Base-by-base conservation (phyloP, 495 filamentous ascomycete genomes). In the Trichoderma parareesei region DNA sequence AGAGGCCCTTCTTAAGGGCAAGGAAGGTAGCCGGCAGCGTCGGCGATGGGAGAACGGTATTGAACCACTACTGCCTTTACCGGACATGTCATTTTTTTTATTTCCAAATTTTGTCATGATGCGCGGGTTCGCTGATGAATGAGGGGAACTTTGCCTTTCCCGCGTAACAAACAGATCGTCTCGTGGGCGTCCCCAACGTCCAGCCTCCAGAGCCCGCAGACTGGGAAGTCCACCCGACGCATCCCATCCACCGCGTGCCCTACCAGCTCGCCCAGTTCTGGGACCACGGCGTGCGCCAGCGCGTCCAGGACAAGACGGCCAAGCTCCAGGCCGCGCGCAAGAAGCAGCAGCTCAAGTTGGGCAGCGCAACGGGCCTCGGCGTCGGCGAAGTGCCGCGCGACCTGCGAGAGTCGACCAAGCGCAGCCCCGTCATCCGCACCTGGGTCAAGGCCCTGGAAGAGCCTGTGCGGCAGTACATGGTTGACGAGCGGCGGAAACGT, bases 31-130 rank as follows among this genome's bases (percentile, higher is more conserved):
- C 66, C 83, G 93, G 53, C 85, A 92, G 64, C 82, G 94, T 59
- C 88, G 91, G 71, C 82, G 93, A 48, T 97, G 92, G 92, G 94
- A 98, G 78, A 98, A 98, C 74, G 92, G 92, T 96, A 60, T 60
- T 41, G 33, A 60, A 20, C 27, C 27, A 27, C 27, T 65, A 18
- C 59, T 62, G 61, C 44, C 20, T 43, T 27, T 16, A 6, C 37
- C 16, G 13, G 1, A 37, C 16, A 38, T n/a, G 16, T 35, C 18
- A 5, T 27, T 27, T 0, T 27, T 0, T 27, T 27, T 0, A 1
- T 0, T 27, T 27, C 27, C 27, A 27, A 27, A 27, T 27, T 2
- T 27, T 27, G 27, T 27, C 27, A 27, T 27, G 27, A 27, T 27
- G 27, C 27, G 27, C 27, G 27, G 40, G 40, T 42, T 63, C 13